phyloP scores from a whole-genome alignment of 2,329 filamentous ascomycete species.

The Alternaria sp. region DNA sequence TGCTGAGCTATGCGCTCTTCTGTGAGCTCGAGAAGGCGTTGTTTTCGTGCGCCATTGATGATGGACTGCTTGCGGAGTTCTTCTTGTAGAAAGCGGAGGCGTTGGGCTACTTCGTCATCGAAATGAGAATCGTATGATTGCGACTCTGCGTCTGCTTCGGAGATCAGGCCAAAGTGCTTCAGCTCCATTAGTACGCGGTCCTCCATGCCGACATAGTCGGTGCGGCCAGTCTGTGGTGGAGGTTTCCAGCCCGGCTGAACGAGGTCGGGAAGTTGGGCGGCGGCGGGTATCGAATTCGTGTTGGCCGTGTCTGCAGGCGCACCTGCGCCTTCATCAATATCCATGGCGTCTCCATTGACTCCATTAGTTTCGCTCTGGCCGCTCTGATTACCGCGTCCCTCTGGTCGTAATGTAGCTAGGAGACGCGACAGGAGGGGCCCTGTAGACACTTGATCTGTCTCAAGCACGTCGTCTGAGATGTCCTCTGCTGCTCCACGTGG shows the following conservation, averaged over 20 bases:
- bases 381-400: conserved; percentile 67
- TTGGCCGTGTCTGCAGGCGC: conserved; percentile 47
- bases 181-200: conserved; percentile 92
- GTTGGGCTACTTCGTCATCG: conserved; percentile 92
- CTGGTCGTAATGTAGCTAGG: conserved; percentile 80
- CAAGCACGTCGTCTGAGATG: conserved; percentile 84
- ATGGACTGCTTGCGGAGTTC: conserved; percentile 84
- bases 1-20: conserved; percentile 95
- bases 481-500: conserved; percentile 85
- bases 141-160: conserved; percentile 70
- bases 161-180: conserved; percentile 86
- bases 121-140: conserved; percentile 88
- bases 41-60: conserved; percentile 88
- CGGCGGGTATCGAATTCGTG: conserved; percentile 64
- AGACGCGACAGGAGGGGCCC: conserved; percentile 86
- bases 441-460: conserved; percentile 88
- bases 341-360: conserved; percentile 57
- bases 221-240: conserved; percentile 70
- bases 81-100: conserved; percentile 83
- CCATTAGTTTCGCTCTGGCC: conserved; percentile 64
- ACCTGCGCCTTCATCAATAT: conserved; percentile 56
- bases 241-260: conserved; percentile 81
- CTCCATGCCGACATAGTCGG: conserved; percentile 87
- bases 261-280: conserved; percentile 81
- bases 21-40: conserved; percentile 83